Conservation (phyloP, 2,329 filamentous ascomycete genomes). For the Claviceps citrina region DNA sequence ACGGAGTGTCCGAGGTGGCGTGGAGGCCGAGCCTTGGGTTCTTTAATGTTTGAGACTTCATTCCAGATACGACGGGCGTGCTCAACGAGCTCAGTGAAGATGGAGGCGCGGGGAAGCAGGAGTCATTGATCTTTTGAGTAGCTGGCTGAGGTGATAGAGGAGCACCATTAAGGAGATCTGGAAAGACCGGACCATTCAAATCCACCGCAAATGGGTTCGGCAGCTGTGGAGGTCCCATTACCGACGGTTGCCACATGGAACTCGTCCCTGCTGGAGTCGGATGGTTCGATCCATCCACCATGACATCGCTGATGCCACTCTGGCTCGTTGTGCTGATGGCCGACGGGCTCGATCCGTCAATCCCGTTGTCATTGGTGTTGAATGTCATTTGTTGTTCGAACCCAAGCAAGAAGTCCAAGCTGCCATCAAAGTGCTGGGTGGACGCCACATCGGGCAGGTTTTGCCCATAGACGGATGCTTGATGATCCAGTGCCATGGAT, state of each 20-base stretch:
- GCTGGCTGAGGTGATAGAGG: constrained; percentile 64
- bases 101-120: constrained; percentile 66
- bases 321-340: constrained; percentile 91
- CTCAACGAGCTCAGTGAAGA: constrained; percentile 59
- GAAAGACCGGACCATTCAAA: constrained; percentile 56
- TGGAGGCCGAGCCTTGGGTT: constrained; percentile 51
- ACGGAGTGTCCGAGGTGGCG: constrained; percentile 54
- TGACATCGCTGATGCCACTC: constrained; percentile 77
- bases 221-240: constrained; percentile 55
- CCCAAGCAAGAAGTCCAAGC: constrained; percentile 67
- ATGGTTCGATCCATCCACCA: constrained; percentile 68
- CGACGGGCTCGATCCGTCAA: constrained; percentile 89
- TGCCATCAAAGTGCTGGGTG: constrained; percentile 53
- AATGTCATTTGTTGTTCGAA: constrained; percentile 67
- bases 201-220: constrained; percentile 61
- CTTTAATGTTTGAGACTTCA: constrained; percentile 45
- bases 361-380: constrained; percentile 57
- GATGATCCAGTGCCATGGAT: constrained; percentile 45
- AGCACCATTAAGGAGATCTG: constrained; percentile 56
- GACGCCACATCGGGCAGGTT: constrained; percentile 42
- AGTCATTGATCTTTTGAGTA: constrained; percentile 55
- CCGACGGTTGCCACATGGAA: constrained; percentile 53
- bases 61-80: constrained; percentile 53
- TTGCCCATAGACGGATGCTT: constrained; percentile 43
- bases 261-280: constrained; percentile 35